These are phyloP conservation scores for Hypocreales sp. DNA, from an alignment of 2,329 filamentous ascomycete genomes.

Conservation along the genomic window DNA sequence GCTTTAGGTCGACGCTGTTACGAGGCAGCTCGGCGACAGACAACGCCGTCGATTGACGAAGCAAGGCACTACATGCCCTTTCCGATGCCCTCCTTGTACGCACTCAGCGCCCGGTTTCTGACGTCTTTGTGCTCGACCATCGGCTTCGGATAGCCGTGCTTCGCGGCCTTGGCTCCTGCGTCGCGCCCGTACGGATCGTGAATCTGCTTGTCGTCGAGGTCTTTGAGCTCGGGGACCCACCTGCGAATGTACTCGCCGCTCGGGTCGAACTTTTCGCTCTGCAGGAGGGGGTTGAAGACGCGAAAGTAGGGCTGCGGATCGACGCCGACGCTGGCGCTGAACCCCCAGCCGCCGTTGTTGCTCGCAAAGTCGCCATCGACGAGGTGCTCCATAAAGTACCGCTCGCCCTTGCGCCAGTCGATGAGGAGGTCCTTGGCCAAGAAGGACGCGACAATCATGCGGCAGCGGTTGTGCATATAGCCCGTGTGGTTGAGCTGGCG, in stretches of 20 bases:
- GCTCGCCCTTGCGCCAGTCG: constrained; percentile 73
- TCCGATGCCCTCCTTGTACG: constrained; percentile 45
- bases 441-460: constrained; percentile 75
- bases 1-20: too few relatives aligned
- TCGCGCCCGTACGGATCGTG: constrained; percentile 68
- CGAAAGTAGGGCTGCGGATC: constrained; percentile 84
- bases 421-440: constrained; percentile 65
- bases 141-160: constrained; percentile 55
- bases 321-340: constrained; percentile 50
- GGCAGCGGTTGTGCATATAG: constrained; percentile 75
- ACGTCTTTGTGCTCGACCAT: constrained; percentile 61
- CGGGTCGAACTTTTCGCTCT: constrained; percentile 75
- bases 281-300: constrained; percentile 73
- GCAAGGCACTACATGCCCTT: constrained; percentile 9
- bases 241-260: constrained; percentile 66
- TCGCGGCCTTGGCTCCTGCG: constrained; percentile 40
- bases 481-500: constrained; percentile 52
- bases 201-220: constrained; percentile 49
- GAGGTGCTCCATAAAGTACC: constrained; percentile 68
- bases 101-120: constrained; percentile 49
- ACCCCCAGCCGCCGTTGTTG: constrained; percentile 52
- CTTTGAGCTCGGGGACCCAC: constrained; percentile 64
- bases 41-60: neutral
- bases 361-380: constrained; percentile 69
- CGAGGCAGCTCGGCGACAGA: too few relatives aligned